These are phyloP conservation scores for Pichia scutulata DNA, from an alignment of 805 yeast genomes.

Conservation along the genomic window DNA sequence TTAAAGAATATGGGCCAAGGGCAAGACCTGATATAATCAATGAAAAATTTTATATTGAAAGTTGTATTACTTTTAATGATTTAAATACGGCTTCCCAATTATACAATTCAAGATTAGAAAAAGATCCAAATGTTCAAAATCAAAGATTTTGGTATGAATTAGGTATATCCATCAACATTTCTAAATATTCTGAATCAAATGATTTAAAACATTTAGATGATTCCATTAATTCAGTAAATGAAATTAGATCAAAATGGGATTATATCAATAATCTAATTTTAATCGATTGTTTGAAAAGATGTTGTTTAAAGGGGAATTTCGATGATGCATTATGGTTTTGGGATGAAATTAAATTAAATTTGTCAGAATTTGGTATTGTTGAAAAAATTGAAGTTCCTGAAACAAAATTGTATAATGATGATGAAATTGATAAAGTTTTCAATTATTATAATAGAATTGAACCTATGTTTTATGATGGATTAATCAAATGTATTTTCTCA, in stretches of 20 bases:
- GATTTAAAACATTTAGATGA: slow-evolving; percentile 13
- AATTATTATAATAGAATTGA: slow-evolving; percentile 24
- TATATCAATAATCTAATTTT: slow-evolving; percentile 32
- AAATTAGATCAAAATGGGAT: slow-evolving; percentile 24
- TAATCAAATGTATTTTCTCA: slow-evolving; percentile 19
- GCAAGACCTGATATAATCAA: slow-evolving; percentile 39
- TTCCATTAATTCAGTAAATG: slow-evolving; percentile 31
- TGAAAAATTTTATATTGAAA: slow-evolving; percentile 42
- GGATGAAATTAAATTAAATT: slow-evolving; percentile 19
- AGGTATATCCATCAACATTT: slow-evolving; percentile 36
- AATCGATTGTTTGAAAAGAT: slow-evolving; percentile 28
- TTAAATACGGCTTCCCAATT: slow-evolving; percentile 31
- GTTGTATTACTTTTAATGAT: slow-evolving; percentile 31
- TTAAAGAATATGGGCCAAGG: slow-evolving; percentile 26
- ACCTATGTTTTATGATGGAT: slow-evolving; percentile 20
- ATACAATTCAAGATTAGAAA: slow-evolving; percentile 29
- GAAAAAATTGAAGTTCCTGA: slow-evolving; percentile 15
- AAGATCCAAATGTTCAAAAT: slow-evolving; percentile 23
- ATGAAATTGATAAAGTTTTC: slow-evolving; percentile 16
- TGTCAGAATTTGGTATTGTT: slow-evolving; percentile 22
- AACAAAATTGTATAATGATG: slow-evolving; percentile 16
- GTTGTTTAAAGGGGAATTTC: slow-evolving; percentile 21
- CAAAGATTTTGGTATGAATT: slow-evolving; percentile 49
- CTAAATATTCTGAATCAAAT: slow-evolving; percentile 9
- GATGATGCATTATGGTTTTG: slow-evolving; percentile 30